phyloP scores from a whole-genome alignment of 805 yeast species.

The Myxozyma melibiosi region DNA sequence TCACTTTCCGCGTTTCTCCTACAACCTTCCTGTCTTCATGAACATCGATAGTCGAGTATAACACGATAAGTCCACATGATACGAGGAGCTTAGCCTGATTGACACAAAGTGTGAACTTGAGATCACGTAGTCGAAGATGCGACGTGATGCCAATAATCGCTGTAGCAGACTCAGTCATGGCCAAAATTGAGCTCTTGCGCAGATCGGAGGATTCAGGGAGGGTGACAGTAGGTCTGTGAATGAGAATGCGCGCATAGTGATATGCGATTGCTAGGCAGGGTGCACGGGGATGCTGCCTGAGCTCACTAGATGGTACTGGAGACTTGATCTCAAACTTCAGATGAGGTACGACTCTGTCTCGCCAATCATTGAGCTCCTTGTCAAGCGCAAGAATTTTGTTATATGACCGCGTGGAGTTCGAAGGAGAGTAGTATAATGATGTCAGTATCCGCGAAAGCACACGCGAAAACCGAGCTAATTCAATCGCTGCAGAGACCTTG shows the following conservation, averaged over 20 bases:
- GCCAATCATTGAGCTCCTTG: conserved; percentile 76
- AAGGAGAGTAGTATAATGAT: conserved; percentile 42
- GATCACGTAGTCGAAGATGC: conserved; percentile 36
- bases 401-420: conserved; percentile 10
- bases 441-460: conserved; percentile 72
- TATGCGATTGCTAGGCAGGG: conserved; percentile 57
- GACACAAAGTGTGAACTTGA: conserved; percentile 39
- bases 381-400: conserved; percentile 48
- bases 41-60: conserved; percentile 71
- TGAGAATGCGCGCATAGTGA: conserved; percentile 62
- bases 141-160: conserved; percentile 37
- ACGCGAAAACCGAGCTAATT: conserved; percentile 23
- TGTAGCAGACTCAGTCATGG: conserved; percentile 42
- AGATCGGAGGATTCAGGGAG: conserved; percentile 28
- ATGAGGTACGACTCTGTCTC: conserved; percentile 63
- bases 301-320: conserved; percentile 35
- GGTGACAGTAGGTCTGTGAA: conserved; percentile 57
- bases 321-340: conserved; percentile 59
- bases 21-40: conserved; percentile 80
- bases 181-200: conserved; percentile 40
- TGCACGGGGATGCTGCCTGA: conserved; percentile 34
- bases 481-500: conserved; percentile 31
- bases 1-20: conserved; percentile 63
- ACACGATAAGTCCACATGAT: conserved; percentile 37
- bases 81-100: conserved; percentile 36